Base-by-base conservation (phyloP, 148 eudicot species). In the Chenopodium berlandieri region DNA sequence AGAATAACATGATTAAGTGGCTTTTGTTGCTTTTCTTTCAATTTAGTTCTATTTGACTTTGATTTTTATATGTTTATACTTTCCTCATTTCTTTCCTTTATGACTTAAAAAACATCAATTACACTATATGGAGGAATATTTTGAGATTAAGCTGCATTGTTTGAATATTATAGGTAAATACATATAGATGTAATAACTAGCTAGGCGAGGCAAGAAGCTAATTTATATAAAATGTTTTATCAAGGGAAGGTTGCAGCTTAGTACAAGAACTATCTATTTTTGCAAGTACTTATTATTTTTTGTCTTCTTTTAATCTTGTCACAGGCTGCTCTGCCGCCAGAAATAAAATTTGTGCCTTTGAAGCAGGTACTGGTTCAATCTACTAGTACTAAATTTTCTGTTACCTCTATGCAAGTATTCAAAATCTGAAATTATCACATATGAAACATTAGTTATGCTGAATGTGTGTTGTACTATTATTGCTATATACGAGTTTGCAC, bases 241-340 rank as follows among this genome's bases (percentile, higher is more conserved):
- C 32, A 32, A 63, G 47, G 56, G 75, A 32, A 54, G 27, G 56
- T 9, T 76, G 71, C 22, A n/a, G 69, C 75, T 72, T 54, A 17
- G 64, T 14, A 19, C 69, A 0, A 23, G 44, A 34, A 48, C 37
- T 23, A 17, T 54, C 70, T 66, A 8, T 47, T 54, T 75, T 69
- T n/a, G 25, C 54, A 12, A 65, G 44, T 19, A 40, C 14, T 52
- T 22, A 23, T 27, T 1, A 47, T 64, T 67, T 2, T 52, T 1
- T 66, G 82, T 50, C 34, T 72, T 69, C 68, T 82, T 66, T 71
- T 44, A 6, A 27, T 48, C 32, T 9, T 78, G 44, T 88, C 79
- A 75, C 92, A 94, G 98, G 98, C 98, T 32, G 84, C 92, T 85
- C 87, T 92, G 80, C 97, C 98, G 20, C 68, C 88, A 79, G 85